Evolutionary conservation across 2,329 filamentous ascomycete genomes (phyloP).

Genomic region (Ophiostoma tasmaniense): DNA sequence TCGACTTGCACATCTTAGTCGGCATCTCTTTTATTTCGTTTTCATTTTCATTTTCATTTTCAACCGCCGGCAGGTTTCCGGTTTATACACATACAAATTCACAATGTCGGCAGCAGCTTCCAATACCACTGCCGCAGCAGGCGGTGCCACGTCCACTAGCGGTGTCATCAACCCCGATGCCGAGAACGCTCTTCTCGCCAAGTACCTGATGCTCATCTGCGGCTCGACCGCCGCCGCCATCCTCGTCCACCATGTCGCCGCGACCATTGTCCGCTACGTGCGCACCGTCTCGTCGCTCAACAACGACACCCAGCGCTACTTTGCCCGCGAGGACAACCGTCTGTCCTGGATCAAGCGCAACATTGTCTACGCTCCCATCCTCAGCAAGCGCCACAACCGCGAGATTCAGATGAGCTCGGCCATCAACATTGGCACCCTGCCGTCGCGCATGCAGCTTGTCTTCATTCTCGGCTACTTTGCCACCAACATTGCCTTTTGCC

Average conservation of each 20-base stretch:
- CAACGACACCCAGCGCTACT: constrained; percentile 75
- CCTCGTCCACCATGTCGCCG: constrained; percentile 57
- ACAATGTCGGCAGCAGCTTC: constrained; percentile 16
- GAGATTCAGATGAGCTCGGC: constrained; percentile 55
- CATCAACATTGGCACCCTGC: constrained; percentile 59
- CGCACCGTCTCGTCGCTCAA: constrained; percentile 66
- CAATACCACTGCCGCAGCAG: constrained; percentile 13
- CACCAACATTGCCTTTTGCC: constrained; percentile 70
- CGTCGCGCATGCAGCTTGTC: constrained; percentile 67
- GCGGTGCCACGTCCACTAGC: not conserved
- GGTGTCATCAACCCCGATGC: constrained; percentile 28
- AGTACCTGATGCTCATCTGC: constrained; percentile 56
- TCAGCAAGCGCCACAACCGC: constrained; percentile 67
- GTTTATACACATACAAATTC: not conserved
- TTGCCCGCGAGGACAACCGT: constrained; percentile 48
- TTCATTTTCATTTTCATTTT: not conserved
- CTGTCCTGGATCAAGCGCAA: constrained; percentile 58
- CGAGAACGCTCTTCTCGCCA: constrained; percentile 47
- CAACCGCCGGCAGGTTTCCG: constrained; percentile 17
- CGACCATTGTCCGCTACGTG: constrained; percentile 56
- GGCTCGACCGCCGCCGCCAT: constrained; percentile 54
- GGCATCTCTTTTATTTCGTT: not conserved
- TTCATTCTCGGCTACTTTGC: constrained; percentile 60
- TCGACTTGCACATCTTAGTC: not conserved
- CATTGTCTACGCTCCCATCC: constrained; percentile 61